Evolutionary conservation across 2,329 filamentous ascomycete genomes (phyloP).

Genomic region (Monilinia polystroma): DNA sequence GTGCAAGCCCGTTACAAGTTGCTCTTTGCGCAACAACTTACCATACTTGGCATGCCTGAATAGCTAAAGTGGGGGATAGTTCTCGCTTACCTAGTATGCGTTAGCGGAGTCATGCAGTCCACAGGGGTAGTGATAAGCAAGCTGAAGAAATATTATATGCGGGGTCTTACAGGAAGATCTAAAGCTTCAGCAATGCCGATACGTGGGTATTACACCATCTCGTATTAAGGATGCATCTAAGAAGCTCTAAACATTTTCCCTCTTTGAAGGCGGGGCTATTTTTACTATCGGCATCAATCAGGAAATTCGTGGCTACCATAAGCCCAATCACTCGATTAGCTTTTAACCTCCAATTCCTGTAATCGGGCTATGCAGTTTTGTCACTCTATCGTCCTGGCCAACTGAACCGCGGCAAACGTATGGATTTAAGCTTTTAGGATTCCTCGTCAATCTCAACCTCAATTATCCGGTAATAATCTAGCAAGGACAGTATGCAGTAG

Average conservation of each 20-base stretch:
- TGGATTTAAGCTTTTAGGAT: not conserved
- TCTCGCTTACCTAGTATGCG: not conserved
- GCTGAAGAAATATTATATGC: not conserved
- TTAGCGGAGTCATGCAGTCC: no score
- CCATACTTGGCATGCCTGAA: not conserved
- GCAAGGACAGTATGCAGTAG: not conserved
- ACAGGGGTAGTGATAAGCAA: not conserved
- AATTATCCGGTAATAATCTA: not conserved
- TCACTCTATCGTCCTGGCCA: no score
- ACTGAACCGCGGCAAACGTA: not conserved
- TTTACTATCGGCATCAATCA: not conserved
- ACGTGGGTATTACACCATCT: not conserved
- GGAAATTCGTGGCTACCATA: not conserved
- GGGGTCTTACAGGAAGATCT: not conserved
- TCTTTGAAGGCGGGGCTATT: not conserved
- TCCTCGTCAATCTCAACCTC: not conserved
- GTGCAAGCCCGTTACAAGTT: not conserved
- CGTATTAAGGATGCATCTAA: not conserved
- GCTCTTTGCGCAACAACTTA: conserved; percentile 5
- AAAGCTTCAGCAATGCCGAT: not conserved
- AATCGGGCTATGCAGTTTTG: no score
- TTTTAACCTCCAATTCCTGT: not conserved
- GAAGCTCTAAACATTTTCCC: not conserved
- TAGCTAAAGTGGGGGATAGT: not conserved
- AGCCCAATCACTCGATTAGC: not conserved